These are phyloP conservation scores for Auricularia auricula-judae DNA, from an alignment of 768 basidiomycete species.

Conservation along the genomic window DNA sequence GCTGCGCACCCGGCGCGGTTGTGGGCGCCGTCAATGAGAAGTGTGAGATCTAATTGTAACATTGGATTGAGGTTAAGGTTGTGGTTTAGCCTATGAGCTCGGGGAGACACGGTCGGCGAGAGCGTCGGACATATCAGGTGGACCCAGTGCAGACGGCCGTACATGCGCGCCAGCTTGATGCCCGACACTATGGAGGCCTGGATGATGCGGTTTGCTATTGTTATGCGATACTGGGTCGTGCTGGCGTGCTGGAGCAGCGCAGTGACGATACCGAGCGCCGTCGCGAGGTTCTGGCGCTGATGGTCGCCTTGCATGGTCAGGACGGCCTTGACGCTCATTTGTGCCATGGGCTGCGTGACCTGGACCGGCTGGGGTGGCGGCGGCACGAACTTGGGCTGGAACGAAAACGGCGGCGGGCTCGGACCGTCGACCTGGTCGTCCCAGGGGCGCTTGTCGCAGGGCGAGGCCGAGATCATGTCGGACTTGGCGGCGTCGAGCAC, in stretches of 20 bases:
- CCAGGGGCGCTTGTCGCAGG: constrained; percentile 25
- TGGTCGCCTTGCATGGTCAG: constrained; percentile 72
- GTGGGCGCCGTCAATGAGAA: constrained; percentile 91
- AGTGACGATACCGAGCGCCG: constrained; percentile 53
- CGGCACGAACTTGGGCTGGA: constrained; percentile 15
- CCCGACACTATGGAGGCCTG: constrained; percentile 42
- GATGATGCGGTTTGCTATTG: constrained; percentile 30
- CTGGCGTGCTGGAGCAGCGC: constrained; percentile 35
- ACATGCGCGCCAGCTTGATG: constrained; percentile 22
- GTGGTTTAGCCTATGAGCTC: constrained; percentile 15
- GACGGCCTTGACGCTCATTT: constrained; percentile 31
- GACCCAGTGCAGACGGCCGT: constrained; percentile 3
- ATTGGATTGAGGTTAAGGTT: constrained; percentile 5
- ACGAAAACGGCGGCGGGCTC: constrained; percentile 18
- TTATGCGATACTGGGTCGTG: constrained; percentile 14
- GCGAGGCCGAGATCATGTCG: constrained; percentile 22
- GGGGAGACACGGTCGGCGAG: constrained; percentile 74
- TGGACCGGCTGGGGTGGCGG: constrained; percentile 34
- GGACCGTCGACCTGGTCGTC: constrained; percentile 26
- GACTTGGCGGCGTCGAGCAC: constrained; percentile 29
- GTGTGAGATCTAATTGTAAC: constrained; percentile 15
- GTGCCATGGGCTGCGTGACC: constrained; percentile 32
- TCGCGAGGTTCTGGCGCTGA: constrained; percentile 75
- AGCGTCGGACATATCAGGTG: constrained; percentile 22
- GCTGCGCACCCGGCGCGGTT: constrained; percentile 68